Evolutionary conservation across 1,139 yeast genomes (phyloP).

Genomic region (Sugiyamaella grinbergsii): DNA sequence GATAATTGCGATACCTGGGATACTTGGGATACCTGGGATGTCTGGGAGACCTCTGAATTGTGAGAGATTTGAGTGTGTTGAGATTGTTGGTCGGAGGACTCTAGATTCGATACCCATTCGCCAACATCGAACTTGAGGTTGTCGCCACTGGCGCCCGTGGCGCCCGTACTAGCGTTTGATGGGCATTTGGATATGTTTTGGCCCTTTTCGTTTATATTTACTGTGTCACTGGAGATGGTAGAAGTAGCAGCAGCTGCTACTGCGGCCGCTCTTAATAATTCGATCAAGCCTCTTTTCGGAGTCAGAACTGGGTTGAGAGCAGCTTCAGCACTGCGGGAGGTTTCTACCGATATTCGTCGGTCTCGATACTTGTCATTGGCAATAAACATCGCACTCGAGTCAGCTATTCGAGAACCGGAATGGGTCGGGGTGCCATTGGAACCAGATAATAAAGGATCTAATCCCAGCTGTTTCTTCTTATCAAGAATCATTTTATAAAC

Average conservation of each 20-base stretch:
- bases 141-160: conserved; percentile 3
- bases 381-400: no score
- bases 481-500: conserved; percentile 48
- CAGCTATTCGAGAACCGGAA: no score
- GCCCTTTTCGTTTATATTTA: neutral
- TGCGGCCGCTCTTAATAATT: conserved; percentile 11
- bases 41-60: conserved; percentile 1
- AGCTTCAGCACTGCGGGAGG: neutral
- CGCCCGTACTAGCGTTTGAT: neutral
- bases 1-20: conserved; percentile 7
- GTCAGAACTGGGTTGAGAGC: neutral
- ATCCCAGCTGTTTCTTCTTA: conserved; percentile 32
- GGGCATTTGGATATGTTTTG: neutral
- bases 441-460: neutral
- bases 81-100: conserved; percentile 18
- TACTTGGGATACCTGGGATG: conserved; percentile 1
- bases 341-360: neutral
- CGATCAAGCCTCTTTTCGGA: conserved; percentile 13
- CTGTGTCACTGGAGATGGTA: neutral
- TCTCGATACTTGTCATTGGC: neutral
- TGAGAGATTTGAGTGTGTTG: conserved; percentile 7
- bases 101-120: conserved; percentile 29
- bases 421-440: neutral
- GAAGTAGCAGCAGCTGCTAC: neutral
- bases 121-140: conserved; percentile 22